Evolutionary conservation across 805 yeast species (phyloP).

Genomic region (Metschnikowia similis): DNA sequence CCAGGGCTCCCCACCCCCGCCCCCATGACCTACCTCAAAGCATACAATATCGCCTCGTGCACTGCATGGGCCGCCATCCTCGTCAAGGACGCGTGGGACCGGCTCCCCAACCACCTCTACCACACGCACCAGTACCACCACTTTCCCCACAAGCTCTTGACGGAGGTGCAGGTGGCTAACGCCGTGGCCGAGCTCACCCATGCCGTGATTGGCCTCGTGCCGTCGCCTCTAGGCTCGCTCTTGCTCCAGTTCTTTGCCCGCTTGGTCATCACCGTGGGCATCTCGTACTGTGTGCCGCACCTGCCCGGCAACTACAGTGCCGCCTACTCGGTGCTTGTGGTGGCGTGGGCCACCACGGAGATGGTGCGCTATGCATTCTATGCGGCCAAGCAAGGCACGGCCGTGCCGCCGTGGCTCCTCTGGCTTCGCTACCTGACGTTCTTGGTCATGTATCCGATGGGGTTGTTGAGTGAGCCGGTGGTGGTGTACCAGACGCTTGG

Average conservation of each 20-base stretch:
- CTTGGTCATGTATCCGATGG: constrained; percentile 28
- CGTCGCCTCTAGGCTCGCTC: constrained; percentile 24
- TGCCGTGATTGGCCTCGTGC: constrained; percentile 24
- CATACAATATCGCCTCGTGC: constrained; percentile 18
- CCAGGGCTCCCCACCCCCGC: too few relatives aligned
- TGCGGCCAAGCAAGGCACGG: constrained; percentile 16
- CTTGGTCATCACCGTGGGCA: constrained; percentile 25
- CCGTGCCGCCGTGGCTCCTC: constrained; percentile 17
- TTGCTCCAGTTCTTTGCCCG: constrained; percentile 29
- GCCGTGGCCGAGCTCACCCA: constrained; percentile 24
- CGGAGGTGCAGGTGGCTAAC: constrained; percentile 23
- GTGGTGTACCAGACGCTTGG: constrained; percentile 25
- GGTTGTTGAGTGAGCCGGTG: constrained; percentile 23
- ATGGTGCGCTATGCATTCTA: constrained; percentile 28
- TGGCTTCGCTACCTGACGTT: constrained; percentile 31
- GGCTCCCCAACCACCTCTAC: constrained; percentile 9
- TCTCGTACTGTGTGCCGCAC: constrained; percentile 24
- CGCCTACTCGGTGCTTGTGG: constrained; percentile 19
- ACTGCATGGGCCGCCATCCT: constrained; percentile 19
- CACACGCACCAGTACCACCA: constrained; percentile 7
- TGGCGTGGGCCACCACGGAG: constrained; percentile 31
- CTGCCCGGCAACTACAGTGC: constrained; percentile 25
- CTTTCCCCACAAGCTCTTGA: constrained; percentile 28
- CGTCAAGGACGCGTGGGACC: constrained; percentile 10
- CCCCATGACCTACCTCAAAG: constrained; percentile 8